These are phyloP conservation scores for Cordyceps tenuipes DNA, from an alignment of 2,329 filamentous ascomycete genomes.

Conservation along the genomic window DNA sequence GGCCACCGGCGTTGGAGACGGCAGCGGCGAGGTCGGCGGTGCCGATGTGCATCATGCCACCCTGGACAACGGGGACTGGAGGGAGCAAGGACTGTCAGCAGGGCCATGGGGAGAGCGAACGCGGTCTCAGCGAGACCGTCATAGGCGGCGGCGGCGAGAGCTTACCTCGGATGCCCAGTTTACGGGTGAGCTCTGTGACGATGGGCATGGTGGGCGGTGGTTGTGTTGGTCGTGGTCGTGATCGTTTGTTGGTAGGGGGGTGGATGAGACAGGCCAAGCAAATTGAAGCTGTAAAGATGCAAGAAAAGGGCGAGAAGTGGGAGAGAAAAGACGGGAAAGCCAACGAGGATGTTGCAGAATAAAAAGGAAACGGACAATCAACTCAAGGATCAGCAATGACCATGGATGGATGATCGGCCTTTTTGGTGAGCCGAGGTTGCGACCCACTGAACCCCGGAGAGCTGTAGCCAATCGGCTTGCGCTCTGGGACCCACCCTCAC, in stretches of 20 bases:
- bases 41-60: conserved; percentile 81
- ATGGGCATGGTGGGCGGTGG: conserved; percentile 40
- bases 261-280: too few relatives aligned
- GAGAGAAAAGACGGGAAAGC: background rate
- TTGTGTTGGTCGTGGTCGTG: background rate
- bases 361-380: background rate
- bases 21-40: conserved; percentile 71
- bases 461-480: background rate
- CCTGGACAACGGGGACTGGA: conserved; percentile 71
- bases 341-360: background rate
- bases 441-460: conserved; percentile 1
- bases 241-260: background rate
- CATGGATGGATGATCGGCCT: conserved; percentile 9
- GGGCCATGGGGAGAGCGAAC: background rate
- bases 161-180: conserved; percentile 46
- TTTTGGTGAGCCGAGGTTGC: conserved; percentile 9
- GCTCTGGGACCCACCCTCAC: conserved; percentile 5
- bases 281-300: background rate
- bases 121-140: background rate
- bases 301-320: background rate
- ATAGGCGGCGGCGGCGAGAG: background rate
- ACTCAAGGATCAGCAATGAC: background rate
- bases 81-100: background rate
- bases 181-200: conserved; percentile 48
- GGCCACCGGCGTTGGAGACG: conserved; percentile 72